Conservation (phyloP, 306 rosid species). For the Trichosanthes truncata region DNA sequence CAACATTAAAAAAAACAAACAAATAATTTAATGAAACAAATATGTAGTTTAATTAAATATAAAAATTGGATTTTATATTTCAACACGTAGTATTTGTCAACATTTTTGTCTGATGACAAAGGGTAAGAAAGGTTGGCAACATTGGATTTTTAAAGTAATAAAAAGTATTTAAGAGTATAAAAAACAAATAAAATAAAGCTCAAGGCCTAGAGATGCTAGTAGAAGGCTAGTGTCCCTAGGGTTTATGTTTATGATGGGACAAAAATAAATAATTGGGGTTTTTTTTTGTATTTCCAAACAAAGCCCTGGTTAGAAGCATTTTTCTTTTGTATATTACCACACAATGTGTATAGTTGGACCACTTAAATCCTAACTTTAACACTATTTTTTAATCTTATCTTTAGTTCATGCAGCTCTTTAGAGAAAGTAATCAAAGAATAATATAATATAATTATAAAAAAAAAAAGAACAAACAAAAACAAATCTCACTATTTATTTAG, state of each 20-base stretch:
- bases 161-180: not conserved
- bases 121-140: not conserved
- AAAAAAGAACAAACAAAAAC: not conserved
- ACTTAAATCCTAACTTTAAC: constrained; percentile 7
- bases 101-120: not conserved
- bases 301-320: not conserved
- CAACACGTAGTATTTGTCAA: not conserved
- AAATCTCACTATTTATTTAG: not conserved
- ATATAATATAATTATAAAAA: not conserved
- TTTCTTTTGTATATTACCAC: not conserved
- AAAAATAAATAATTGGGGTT: not conserved
- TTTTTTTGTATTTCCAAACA: not conserved
- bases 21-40: not conserved
- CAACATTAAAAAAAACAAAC: not conserved
- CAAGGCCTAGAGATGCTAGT: constrained; percentile 10
- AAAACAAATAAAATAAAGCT: not conserved
- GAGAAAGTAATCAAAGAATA: constrained; percentile 7
- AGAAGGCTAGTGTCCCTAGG: constrained; percentile 9
- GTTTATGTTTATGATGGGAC: not conserved
- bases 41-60: not conserved
- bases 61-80: too few relatives aligned
- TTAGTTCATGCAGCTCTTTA: constrained; percentile 2
- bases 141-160: not conserved
- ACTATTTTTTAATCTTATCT: not conserved
- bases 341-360: constrained; percentile 2